These are phyloP conservation scores for Geotrichum bryndzae DNA, from an alignment of 1,139 yeast species.

Conservation along the genomic window DNA sequence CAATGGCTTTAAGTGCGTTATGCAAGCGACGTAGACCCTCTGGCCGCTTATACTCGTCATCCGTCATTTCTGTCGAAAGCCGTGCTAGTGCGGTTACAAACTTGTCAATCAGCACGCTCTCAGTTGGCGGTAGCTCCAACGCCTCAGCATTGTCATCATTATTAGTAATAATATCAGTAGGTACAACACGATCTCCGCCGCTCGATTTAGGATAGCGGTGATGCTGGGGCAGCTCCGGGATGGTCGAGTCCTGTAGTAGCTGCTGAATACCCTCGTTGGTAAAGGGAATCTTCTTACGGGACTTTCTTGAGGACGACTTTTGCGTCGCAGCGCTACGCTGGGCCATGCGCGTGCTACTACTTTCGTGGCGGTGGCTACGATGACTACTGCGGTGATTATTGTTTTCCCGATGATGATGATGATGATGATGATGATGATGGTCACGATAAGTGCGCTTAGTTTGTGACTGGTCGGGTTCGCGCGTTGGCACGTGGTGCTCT, in stretches of 20 bases:
- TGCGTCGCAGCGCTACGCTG: not conserved
- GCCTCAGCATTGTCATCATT: conserved; percentile 44
- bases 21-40: conserved; percentile 77
- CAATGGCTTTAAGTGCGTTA: conserved; percentile 75
- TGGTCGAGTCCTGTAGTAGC: conserved; percentile 27
- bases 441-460: not conserved
- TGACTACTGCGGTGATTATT: not conserved
- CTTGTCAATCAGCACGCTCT: conserved; percentile 73
- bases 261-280: conserved; percentile 27
- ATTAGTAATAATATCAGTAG: not conserved
- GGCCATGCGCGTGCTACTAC: not conserved
- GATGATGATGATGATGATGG: not conserved
- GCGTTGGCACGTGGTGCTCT: not conserved
- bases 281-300: conserved; percentile 20
- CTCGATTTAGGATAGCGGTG: not conserved
- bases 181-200: not conserved
- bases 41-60: conserved; percentile 72
- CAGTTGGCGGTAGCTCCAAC: conserved; percentile 67
- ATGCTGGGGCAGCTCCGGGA: conserved; percentile 30
- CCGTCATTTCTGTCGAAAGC: conserved; percentile 80
- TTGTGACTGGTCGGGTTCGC: too few species aligned
- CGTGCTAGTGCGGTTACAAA: conserved; percentile 79
- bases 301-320: not conserved
- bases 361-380: not conserved
- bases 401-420: not conserved